Base-by-base conservation (phyloP, 1,284 basidiomycete genomes). In the Macrocystidia cucumis region DNA sequence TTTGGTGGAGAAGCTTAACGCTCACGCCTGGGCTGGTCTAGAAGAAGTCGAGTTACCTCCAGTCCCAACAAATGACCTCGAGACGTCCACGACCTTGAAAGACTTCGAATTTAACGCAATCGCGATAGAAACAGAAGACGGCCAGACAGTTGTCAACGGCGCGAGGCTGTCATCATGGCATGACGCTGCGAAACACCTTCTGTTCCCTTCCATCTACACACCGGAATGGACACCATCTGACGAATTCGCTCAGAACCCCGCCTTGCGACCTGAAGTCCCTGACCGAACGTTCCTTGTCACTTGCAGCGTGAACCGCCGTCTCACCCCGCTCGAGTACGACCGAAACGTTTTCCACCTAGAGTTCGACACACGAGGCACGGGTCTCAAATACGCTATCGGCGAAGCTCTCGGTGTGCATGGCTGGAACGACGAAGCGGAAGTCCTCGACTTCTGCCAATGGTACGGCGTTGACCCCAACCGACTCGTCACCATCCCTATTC, bases 311-410 rank as follows among this genome's bases (percentile, higher is more conserved):
- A 98, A 98, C 67, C 80, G 84, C 35, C 88, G 95, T 21, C 77
- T 98, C 36, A 98, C 95, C 1, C 96, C 96, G 23, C 60, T 76
- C 47, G 90, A 95, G 46, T 98, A 98, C 62, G 90, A 98, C 63
- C 88, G 96, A 46, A 98, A 98, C 60, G 91, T 98, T 39, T 98
- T 98, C 74, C 95, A 98, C 64, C 77, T 98, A 56, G 95, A 98
- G 68, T 91, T 98, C 57, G 81, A 92, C 59, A 92, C 91, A 7
- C 65, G 74, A 32, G 89, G 90, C 28, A 98, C 96, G 11, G 92
- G 91, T 6, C 75, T 98, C 47, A 91, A 86, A 62, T 98, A 98
- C 62, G 83, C 78, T 30, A 91, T 98, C 39, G 95, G 95, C 41
- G 95, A 98, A 64, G 96, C 96, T 12, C 78, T 98, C 27, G 95